A percentile compares a stretch with the other conserved stretches of the same genome.
Evolutionary conservation across 2,329 filamentous ascomycete genomes (phyloP).

Genomic region (Venturia asperata): DNA sequence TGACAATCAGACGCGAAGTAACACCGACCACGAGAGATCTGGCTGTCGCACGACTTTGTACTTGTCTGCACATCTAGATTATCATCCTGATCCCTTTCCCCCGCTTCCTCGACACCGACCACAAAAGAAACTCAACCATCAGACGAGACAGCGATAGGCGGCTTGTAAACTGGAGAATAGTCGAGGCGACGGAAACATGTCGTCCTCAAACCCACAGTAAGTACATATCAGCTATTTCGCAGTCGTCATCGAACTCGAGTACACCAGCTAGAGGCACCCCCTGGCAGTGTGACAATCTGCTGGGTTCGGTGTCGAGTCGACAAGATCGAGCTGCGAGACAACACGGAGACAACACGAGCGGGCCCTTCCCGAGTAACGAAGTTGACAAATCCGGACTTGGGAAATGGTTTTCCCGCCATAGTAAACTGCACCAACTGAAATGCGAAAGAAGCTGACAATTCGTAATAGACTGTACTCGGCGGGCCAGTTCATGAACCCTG

Average conservation of each 20-base stretch:
- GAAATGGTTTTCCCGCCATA: not conserved
- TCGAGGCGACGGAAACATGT: constrained; percentile 9
- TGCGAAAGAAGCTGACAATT: not conserved
- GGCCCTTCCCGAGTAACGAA: not conserved
- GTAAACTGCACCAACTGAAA: not conserved
- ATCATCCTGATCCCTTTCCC: not conserved
- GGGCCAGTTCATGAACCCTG: constrained; percentile 88
- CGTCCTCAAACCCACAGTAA: constrained; percentile 13
- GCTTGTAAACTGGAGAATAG: not conserved
- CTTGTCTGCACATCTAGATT: not conserved
- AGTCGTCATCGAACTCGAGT: not conserved
- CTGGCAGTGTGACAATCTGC: not conserved
- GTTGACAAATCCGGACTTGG: not conserved
- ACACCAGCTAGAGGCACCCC: not conserved
- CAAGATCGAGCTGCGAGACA: not conserved
- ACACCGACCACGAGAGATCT: not conserved
- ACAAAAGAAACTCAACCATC: not conserved
- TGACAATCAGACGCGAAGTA: not conserved
- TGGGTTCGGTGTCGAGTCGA: not conserved
- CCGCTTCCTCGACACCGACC: constrained; percentile 2
- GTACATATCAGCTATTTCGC: not conserved
- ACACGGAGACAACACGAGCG: not conserved
- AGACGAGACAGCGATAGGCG: not conserved
- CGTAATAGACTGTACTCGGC: constrained; percentile 45
- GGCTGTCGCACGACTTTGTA: not conserved